phyloP scores from a whole-genome alignment of 2,329 filamentous ascomycete genomes.

The Coniochaeta sp. region DNA sequence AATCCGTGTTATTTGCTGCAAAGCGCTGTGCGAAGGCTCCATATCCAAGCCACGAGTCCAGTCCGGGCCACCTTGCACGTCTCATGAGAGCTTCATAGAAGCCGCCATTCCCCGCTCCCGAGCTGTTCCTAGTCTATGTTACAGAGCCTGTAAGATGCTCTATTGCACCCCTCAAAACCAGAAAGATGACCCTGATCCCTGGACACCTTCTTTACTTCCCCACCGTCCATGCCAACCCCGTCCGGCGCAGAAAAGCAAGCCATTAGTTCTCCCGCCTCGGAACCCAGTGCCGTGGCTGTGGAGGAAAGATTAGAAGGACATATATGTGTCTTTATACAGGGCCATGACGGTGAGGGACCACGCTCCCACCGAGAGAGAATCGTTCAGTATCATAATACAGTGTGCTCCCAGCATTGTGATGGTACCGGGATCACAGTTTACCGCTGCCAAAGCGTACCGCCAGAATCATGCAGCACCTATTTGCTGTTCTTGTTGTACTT shows the following conservation, averaged over 20 bases:
- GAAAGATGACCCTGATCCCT: not conserved
- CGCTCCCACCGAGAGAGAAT: not conserved
- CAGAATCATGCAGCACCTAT: slow-evolving; percentile 20
- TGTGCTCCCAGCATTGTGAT: not conserved
- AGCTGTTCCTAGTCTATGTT: not conserved
- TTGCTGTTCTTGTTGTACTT: slow-evolving; percentile 63
- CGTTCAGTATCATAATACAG: slow-evolving; percentile 5
- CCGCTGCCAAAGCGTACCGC: too few relatives aligned
- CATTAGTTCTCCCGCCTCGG: slow-evolving; percentile 2
- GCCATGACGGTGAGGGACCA: slow-evolving; percentile 2
- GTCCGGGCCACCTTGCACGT: too few relatives aligned
- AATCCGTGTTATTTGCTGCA: not conserved
- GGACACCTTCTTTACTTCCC: not conserved
- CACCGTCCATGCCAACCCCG: not conserved
- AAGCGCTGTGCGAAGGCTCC: not conserved
- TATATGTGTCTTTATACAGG: slow-evolving; percentile 5
- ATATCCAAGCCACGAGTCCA: too few relatives aligned
- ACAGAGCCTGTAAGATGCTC: not conserved
- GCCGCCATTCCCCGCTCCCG: not conserved
- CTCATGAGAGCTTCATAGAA: not conserved
- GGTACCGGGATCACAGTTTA: too few relatives aligned
- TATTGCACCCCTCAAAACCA: not conserved
- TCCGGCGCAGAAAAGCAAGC: not conserved
- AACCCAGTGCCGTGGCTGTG: not conserved
- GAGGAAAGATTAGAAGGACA: slow-evolving; percentile 6